Percentiles rank a stretch among this genome's conserved stretches.
Evolutionary conservation across 176 grass and related monocot genomes (phyloP).

Genomic region (Urochloa ruziziensis): DNA sequence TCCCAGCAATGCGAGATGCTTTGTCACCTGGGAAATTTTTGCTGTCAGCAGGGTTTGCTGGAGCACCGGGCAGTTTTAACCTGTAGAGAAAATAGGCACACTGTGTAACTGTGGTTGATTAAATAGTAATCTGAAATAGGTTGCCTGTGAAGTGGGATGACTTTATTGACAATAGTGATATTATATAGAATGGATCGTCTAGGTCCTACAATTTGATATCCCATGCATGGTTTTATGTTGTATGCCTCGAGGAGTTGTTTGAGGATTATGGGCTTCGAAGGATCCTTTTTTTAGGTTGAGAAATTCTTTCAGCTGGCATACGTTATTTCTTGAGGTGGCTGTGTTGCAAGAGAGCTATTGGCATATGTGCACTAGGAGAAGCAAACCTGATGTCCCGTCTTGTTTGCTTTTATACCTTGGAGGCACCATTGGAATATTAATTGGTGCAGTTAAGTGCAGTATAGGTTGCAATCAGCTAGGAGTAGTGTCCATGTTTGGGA

Average conservation of each 20-base stretch:
- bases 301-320: not conserved
- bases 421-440: not conserved
- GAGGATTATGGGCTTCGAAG: not conserved
- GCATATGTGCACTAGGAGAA: not conserved
- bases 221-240: too few species aligned
- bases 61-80: not conserved
- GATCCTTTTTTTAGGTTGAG: not conserved
- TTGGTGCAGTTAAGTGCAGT: not conserved
- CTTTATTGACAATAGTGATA: not conserved
- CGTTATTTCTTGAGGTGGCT: not conserved
- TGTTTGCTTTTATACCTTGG: not conserved
- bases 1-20: not conserved
- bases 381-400: not conserved
- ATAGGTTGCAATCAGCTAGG: not conserved
- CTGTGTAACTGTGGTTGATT: not conserved
- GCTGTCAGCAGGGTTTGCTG: not conserved
- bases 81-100: not conserved
- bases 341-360: not conserved
- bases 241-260: not conserved
- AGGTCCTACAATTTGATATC: not conserved
- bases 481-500: not conserved
- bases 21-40: not conserved
- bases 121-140: not conserved
- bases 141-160: not conserved
- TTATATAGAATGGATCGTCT: not conserved